Percentiles rank a stretch among this genome's conserved stretches.
Evolutionary conservation across 108 stramenopile genomes (phyloP).

Genomic region (Mediolabrus comicus): DNA sequence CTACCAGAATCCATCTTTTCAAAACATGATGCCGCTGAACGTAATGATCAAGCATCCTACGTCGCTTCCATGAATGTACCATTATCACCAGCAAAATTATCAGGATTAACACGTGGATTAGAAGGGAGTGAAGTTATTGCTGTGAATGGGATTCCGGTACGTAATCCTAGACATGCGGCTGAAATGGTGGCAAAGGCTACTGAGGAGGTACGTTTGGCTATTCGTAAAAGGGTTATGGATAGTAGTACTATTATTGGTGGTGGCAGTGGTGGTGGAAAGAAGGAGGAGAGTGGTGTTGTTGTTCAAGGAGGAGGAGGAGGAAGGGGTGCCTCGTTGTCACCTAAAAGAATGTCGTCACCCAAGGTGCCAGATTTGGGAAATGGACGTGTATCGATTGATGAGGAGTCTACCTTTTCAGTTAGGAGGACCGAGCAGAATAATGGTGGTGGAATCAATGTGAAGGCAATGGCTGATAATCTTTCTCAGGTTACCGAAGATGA

Average conservation of each 20-base stretch:
- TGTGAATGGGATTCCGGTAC: constrained; percentile 42
- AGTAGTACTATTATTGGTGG: too few species aligned
- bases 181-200: constrained; percentile 42
- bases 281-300: not conserved
- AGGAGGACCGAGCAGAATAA: not conserved
- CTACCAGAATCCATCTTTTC: constrained; percentile 38
- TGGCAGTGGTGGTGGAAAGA: not conserved
- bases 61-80: not conserved
- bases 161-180: constrained; percentile 43
- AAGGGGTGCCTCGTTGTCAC: not conserved
- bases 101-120: constrained; percentile 2
- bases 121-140: constrained; percentile 45
- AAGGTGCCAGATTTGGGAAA: not conserved
- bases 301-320: not conserved
- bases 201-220: constrained; percentile 38
- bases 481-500: not conserved
- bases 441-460: not conserved
- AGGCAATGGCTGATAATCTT: not conserved
- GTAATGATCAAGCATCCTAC: not conserved
- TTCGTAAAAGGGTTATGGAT: constrained; percentile 8
- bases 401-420: not conserved
- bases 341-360: not conserved
- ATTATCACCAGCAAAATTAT: not conserved
- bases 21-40: not conserved
- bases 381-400: not conserved